These are phyloP conservation scores for Solanum corneliomulleri DNA, from an alignment of 257 asterid species.

Conservation along the genomic window DNA sequence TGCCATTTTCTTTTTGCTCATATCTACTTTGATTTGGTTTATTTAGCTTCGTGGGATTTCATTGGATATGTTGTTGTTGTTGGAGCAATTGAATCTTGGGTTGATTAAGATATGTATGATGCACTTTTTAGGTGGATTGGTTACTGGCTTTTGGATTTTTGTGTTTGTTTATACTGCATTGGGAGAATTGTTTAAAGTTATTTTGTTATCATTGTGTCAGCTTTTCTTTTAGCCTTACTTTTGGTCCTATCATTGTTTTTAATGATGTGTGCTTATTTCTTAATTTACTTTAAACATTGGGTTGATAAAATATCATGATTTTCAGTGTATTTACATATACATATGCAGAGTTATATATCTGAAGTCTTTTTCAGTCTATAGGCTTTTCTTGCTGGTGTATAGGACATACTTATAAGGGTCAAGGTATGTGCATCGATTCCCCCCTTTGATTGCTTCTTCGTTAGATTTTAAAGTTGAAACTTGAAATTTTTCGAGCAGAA, in stretches of 20 bases:
- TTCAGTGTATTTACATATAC: background rate
- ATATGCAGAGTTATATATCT: background rate
- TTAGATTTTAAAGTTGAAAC: background rate
- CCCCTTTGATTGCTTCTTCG: background rate
- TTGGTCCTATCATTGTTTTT: background rate
- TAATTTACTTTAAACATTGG: background rate
- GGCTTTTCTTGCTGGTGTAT: background rate
- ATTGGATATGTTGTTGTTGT: background rate
- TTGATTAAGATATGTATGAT: background rate
- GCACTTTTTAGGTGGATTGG: background rate
- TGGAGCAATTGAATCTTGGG: background rate
- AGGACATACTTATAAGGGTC: background rate
- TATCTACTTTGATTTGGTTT: background rate
- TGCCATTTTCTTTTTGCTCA: background rate
- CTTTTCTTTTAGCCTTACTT: background rate
- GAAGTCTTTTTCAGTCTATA: background rate
- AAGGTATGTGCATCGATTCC: background rate
- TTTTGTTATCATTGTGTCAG: background rate
- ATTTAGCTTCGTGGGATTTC: background rate
- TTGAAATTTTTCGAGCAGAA: background rate
- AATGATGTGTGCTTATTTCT: background rate
- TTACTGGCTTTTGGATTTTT: background rate
- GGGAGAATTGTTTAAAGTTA: background rate
- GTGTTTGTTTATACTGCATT: background rate
- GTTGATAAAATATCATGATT: background rate